phyloP scores from a whole-genome alignment of 805 yeast species.

The Kluyveromyces wickerhamii region DNA sequence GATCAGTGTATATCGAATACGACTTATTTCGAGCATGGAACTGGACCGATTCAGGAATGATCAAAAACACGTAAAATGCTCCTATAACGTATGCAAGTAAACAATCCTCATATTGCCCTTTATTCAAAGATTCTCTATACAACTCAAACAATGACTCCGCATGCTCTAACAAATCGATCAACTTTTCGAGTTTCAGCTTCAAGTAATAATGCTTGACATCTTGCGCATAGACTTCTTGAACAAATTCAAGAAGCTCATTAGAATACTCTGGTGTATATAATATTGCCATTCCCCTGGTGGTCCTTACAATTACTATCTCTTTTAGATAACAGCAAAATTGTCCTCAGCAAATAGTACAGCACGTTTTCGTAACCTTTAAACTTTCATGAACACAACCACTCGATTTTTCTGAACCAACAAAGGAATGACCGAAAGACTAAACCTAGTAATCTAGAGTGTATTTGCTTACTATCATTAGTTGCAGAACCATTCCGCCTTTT shows the following conservation, averaged over 20 bases:
- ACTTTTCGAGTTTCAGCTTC: constrained; percentile 29
- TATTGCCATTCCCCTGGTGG: neutral
- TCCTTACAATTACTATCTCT: neutral
- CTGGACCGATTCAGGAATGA: constrained; percentile 35
- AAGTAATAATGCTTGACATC: constrained; percentile 27
- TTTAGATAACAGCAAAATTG: too few species aligned
- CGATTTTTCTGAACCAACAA: too few species aligned
- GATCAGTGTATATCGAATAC: constrained; percentile 30
- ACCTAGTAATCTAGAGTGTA: too few species aligned
- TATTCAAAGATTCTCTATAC: constrained; percentile 18
- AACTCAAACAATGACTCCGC: constrained; percentile 31
- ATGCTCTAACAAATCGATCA: constrained; percentile 32
- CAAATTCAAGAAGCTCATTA: constrained; percentile 27
- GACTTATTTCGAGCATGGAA: constrained; percentile 35
- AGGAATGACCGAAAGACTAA: too few species aligned
- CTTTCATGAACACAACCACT: too few species aligned
- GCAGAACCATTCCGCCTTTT: too few species aligned
- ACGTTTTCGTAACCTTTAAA: too few species aligned
- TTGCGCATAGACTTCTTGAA: constrained; percentile 26
- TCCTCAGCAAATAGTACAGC: too few species aligned
- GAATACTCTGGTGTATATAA: constrained; percentile 36
- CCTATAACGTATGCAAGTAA: constrained; percentile 32
- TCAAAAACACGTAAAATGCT: constrained; percentile 30
- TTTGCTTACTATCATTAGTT: too few species aligned
- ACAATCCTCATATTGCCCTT: constrained; percentile 21